Evolutionary conservation across 2,329 filamentous ascomycete genomes (phyloP).

Genomic region (Colletotrichum theobromicola): DNA sequence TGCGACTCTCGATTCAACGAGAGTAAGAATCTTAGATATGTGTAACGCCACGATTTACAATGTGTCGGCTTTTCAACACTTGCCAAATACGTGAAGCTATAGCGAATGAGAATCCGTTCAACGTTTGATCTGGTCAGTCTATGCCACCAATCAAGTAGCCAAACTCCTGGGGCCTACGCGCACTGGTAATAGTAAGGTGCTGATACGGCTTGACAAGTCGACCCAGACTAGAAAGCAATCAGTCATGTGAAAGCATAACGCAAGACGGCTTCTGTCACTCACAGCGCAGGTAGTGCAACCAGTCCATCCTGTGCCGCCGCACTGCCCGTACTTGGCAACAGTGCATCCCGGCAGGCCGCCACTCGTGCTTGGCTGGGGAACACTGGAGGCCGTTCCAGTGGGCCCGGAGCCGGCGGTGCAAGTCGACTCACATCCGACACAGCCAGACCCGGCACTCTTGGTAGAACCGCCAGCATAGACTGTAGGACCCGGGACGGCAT

Average conservation of each 20-base stretch:
- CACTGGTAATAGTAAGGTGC: slow-evolving; percentile 13
- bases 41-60: not conserved
- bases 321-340: slow-evolving; percentile 16
- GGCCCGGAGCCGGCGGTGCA: slow-evolving; percentile 38
- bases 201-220: slow-evolving; percentile 8
- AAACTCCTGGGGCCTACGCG: not conserved
- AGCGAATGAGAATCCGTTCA: not conserved
- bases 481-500: slow-evolving; percentile 48
- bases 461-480: slow-evolving; percentile 46
- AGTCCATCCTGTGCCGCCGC: slow-evolving; percentile 3
- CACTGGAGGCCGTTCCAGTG: slow-evolving; percentile 27
- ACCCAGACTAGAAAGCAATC: not conserved
- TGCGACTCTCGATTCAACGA: not conserved
- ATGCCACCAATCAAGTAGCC: not conserved
- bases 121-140: not conserved
- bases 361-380: slow-evolving; percentile 13
- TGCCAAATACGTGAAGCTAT: no score
- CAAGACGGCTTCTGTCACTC: not conserved
- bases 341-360: slow-evolving; percentile 9
- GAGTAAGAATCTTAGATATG: not conserved
- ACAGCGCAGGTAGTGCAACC: slow-evolving; percentile 19
- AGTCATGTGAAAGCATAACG: not conserved
- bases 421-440: slow-evolving; percentile 44
- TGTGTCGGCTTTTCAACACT: no score
- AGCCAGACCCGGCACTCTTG: slow-evolving; percentile 43